Evolutionary conservation across 257 asterid species (phyloP), one percentile per base, ranked within the genome.

Genomic region (Penstemon barbatus): DNA sequence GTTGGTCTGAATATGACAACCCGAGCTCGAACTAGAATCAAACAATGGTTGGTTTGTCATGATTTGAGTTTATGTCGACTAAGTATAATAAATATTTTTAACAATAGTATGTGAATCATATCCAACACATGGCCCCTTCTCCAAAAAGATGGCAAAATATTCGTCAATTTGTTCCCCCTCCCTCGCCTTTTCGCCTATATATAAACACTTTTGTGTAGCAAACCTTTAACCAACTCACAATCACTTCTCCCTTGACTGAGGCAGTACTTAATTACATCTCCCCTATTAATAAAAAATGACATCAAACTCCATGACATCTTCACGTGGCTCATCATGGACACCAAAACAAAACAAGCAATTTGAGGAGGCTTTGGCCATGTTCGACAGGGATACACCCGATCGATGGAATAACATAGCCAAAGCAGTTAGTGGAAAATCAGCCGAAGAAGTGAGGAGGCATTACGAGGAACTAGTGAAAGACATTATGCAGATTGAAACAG

Each of bases 321-420:
- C 82, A 10, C 74, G 86, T 12, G 68, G 78, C 10, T 84, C 74
- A 8, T 25, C 80, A 6, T 84, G 89, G 89, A 77, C 81, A 1
- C 36, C 80, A 0, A 84, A 82, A 77, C 87, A 84, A 18, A 81
- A 81, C 85, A 84, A 84, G 81, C 83, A 75, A 44, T 84, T 84
- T 45, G 89, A 84, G 75, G 85, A 79, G 75, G 89, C 89, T 3
- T 15, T 84, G 45, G 89, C 85, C 3, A 65, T 56, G 75, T 81
- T 45, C 70, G 87, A 84, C 77, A 84, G 66, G 70, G 89, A 84
- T 6, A 82, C 89, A 0, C 85, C 87, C 3, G 84, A 84, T 33
- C 80, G 85, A 0, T 84, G 89, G 89, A 71, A 72, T 9, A 84
- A 84, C 79, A 80, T 84, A 45, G 87, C 89, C 55, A 37, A 82